Evolutionary conservation across 306 rosid species (phyloP), one percentile per base, ranked within the genome.

Genomic region (Fagus crenata): DNA sequence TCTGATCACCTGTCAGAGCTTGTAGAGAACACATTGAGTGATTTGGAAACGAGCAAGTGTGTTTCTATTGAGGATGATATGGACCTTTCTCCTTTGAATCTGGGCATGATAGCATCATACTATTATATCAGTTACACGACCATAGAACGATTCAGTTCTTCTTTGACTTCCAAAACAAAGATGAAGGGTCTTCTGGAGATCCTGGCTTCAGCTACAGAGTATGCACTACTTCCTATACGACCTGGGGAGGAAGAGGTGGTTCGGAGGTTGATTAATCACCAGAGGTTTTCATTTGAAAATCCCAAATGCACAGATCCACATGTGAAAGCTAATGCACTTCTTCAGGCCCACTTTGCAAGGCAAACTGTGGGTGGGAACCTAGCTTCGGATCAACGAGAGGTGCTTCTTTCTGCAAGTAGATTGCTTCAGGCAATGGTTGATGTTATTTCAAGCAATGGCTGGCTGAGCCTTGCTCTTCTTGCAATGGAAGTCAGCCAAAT

Each of bases 401-500:
- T 94, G 67, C 90, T 92, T 56, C 93, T 94, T 77, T 90, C 94
- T 74, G 90, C 98, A 18, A 90, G 82, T 79, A 86, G 93, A 79
- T 70, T 94, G 71, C 96, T 94, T 22, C 98, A 89, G 85, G 96
- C 98, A 49, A 92, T 92, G 89, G 98, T 92, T 22, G 98, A 94
- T 83, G 97, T 94, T 2, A 92, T 92, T 76, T 89, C 97, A 0
- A 94, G 97, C 85, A 94, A 84, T 78, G 97, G 97, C 71, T 94
- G 98, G 98, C 89, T 94, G 75, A 88, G 68, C 83, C 84, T 90
- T 46, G 91, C 95, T 71, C 93, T 94, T 59, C 93, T 92, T 75
- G 87, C 97, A 12, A 94, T 94, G 98, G 98, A 94, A 86, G 91
- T 92, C 14, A 83, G 97, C 88, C 98, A 94, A 84, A 90, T 94